These are phyloP conservation scores for Geranomyces variabilis DNA, from an alignment of 192 early-diverging fungal species.

Conservation along the genomic window DNA sequence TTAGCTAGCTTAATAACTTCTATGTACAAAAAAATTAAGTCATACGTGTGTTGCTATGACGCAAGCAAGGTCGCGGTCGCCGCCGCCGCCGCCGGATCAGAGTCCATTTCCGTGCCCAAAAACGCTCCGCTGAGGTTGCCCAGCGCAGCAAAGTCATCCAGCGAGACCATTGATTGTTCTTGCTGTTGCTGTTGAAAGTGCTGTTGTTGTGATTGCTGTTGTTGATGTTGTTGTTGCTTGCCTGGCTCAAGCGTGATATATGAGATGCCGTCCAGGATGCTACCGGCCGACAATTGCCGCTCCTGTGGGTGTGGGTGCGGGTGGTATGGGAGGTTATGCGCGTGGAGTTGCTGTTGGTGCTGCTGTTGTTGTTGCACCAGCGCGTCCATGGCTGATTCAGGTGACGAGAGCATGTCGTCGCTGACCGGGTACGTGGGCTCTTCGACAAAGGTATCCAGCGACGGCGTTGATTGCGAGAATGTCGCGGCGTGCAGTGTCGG, in stretches of 20 bases:
- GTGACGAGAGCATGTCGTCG: background rate
- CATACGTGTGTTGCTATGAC: no score
- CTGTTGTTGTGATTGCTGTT: background rate
- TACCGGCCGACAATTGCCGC: background rate
- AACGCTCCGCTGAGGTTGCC: no score
- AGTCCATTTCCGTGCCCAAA: no score
- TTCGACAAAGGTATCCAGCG: background rate
- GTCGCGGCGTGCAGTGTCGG: background rate
- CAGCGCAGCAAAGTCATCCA: no score
- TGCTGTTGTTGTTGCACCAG: background rate
- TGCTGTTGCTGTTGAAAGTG: background rate
- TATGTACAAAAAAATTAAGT: no score
- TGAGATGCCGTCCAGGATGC: background rate
- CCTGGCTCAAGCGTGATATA: background rate
- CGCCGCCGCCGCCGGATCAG: no score
- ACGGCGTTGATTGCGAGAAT: slow-evolving; percentile 1
- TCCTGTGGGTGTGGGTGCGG: no score
- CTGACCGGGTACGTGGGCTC: background rate
- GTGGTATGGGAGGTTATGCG: background rate
- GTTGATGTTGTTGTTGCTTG: background rate
- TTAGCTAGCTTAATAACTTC: no score
- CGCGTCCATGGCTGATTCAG: background rate
- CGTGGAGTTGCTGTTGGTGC: background rate
- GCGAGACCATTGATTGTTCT: no score
- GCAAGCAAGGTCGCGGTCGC: no score